Base-by-base conservation (phyloP, 805 yeast genomes). In the Lipomyces yamanashiensis region DNA sequence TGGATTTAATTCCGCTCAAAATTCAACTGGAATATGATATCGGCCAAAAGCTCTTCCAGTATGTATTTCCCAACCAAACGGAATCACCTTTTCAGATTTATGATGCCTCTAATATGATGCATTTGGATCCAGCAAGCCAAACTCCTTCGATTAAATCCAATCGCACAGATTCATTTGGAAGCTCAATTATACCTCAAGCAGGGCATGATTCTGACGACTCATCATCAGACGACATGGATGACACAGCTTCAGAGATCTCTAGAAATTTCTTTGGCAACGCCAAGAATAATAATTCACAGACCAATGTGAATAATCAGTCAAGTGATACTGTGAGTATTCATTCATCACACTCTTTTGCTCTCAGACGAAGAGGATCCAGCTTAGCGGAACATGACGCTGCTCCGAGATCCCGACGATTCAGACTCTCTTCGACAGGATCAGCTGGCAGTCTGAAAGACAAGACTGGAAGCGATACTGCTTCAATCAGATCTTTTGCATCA, bases 1-100 rank as follows among this genome's bases (percentile, higher is more conserved):
- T 90, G 19, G 74, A 77, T 1, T 74, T 90, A 17, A 81, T 83
- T 58, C 97, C 97, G 0, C 71, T 92, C 65, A 85, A 84, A 64
- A 70, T 93, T 2, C 88, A 87, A 67, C 74, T 93, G 44, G 98
- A 92, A 65, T 89, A 88, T 67, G 78, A 77, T 0, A 84, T 92
- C 0, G 87, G 92, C 0, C 82, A 81, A 45, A 83, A 81, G 68
- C 73, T 92, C 33, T 78, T 88, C 71, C 77, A 80, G 17, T 92
- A 90, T 77, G 76, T 88, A n/a, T 88, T 90, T 76, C 96, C 96
- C 0, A 77, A 80, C 33, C 77, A 77, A 15, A 76, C 74, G 40
- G 71, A 72, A 45, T 66, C 69, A 10, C 76, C 67, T 19, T 74
- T 71, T 51, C 52, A 69, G 23, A 64, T 69, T 19, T 45, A 43